phyloP scores from a whole-genome alignment of 2,329 filamentous ascomycete species.

The Microdochium paspali region DNA sequence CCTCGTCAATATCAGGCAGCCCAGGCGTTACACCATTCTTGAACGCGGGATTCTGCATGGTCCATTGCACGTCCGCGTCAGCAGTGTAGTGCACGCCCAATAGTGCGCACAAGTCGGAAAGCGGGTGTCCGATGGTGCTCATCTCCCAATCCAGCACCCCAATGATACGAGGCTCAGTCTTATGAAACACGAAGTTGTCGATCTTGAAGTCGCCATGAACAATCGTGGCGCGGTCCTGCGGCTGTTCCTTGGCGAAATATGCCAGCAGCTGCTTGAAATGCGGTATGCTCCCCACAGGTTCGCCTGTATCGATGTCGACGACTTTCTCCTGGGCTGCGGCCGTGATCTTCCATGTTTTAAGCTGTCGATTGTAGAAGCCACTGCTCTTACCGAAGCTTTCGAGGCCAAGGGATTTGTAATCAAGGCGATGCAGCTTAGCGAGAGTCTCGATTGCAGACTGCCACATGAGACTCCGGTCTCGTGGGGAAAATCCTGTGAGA shows the following conservation, averaged over 20 bases:
- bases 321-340: background rate
- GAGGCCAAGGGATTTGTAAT: slow-evolving; percentile 55
- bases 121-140: slow-evolving; percentile 87
- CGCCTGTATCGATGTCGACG: background rate
- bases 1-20: background rate
- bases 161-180: slow-evolving; percentile 76
- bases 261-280: slow-evolving; percentile 68
- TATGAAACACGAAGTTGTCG: slow-evolving; percentile 78
- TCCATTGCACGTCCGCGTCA: background rate
- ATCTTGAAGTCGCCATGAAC: slow-evolving; percentile 95
- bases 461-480: slow-evolving; percentile 74
- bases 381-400: slow-evolving; percentile 59
- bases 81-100: slow-evolving; percentile 2
- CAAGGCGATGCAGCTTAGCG: slow-evolving; percentile 71
- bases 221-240: slow-evolving; percentile 64
- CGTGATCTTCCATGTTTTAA: background rate
- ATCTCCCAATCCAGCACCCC: slow-evolving; percentile 96
- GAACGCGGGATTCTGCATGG: slow-evolving; percentile 30
- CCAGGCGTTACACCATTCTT: slow-evolving; percentile 53
- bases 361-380: slow-evolving; percentile 61
- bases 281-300: slow-evolving; percentile 55
- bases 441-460: slow-evolving; percentile 70
- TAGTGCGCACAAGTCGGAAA: slow-evolving; percentile 83
- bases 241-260: slow-evolving; percentile 72
- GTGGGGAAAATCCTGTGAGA: slow-evolving; percentile 26